Evolutionary conservation across 1,139 yeast species (phyloP), one percentile per base, ranked within the genome.

Genomic region (Yamadazyma diddensiae): DNA sequence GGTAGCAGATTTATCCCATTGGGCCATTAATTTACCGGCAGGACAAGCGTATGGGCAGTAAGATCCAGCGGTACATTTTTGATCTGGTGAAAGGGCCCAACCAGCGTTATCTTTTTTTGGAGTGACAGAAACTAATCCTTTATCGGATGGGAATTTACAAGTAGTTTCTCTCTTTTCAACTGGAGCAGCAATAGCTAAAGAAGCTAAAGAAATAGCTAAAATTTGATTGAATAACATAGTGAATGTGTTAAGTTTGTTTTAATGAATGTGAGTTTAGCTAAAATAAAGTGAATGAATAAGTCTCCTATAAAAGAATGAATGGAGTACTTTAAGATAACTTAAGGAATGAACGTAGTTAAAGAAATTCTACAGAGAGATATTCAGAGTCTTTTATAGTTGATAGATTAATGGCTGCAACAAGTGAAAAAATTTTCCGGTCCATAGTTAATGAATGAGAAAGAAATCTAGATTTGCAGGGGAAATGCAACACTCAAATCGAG

Each of bases 11-110:
- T 79, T 70, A 49, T 82, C 85, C 90, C 88, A 82, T 56, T 82
- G 92, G 18, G 79, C 85, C 79, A 82, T 78, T 36, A 85, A 58
- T 54, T 82, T 74, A 41, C 95, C 95, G 31, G 94, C 83, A 24
- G 87, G 79, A 53, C 95, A 85, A 21, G 95, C 95, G 53, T 82
- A 87, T 23, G 94, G 94, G 59, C 95, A 87, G 73, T 81, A 83
- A 25, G 70, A 65, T 15, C 94, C 94, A 24, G 82, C 68, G 7
- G 77, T 61, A 57, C 95, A 87, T 27, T 70, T 55, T 50, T 81
- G 84, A 57, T 85, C 92, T 33, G 79, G 81, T 46, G 83, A 77
- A 76, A 84, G 70, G 35, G 95, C 95, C 95, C 95, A 87, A 21
- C 95, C 95, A 27, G 72, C 90, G 50, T 84, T 83, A 17, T 55